phyloP scores from a whole-genome alignment of 2,329 filamentous ascomycete genomes.

The Mycosphaerella sp. region DNA sequence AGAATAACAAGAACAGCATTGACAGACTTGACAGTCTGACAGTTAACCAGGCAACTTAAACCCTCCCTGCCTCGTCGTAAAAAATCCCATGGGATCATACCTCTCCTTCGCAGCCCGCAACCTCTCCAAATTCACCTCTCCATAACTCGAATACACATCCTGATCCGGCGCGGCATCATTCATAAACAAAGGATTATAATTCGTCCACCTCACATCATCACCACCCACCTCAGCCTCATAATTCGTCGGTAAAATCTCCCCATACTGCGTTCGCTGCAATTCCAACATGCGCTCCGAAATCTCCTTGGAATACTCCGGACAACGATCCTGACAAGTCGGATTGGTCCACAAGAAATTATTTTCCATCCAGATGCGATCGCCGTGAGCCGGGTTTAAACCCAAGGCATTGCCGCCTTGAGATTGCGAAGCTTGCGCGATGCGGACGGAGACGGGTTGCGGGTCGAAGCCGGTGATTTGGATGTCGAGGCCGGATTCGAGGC shows the following conservation, averaged over 20 bases:
- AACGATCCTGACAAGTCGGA: conserved; percentile 15
- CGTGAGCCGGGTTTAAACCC: conserved; percentile 15
- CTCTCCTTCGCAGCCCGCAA: conserved; percentile 18
- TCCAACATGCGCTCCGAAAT: conserved; percentile 6
- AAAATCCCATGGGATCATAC: conserved; percentile 24
- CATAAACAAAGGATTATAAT: conserved; percentile 22
- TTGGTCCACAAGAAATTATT: conserved; percentile 19
- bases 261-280: conserved; percentile 14
- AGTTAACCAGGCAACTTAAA: conserved; percentile 19
- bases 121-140: conserved; percentile 17
- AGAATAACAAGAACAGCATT: too few species aligned
- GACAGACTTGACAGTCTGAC: too few species aligned
- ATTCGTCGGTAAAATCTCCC: conserved; percentile 14
- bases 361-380: conserved; percentile 21
- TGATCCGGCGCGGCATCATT: conserved; percentile 24
- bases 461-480: conserved; percentile 20
- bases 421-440: conserved; percentile 15
- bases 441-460: conserved; percentile 16
- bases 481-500: conserved; percentile 13
- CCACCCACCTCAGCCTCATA: background rate
- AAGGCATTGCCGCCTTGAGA: conserved; percentile 18
- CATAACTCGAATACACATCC: conserved; percentile 23
- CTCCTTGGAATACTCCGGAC: conserved; percentile 14
- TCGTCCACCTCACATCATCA: conserved; percentile 1
- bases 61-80: conserved; percentile 22